Evolutionary conservation across 805 yeast species (phyloP).

Genomic region (Saccharomyces kudriavzevii): DNA sequence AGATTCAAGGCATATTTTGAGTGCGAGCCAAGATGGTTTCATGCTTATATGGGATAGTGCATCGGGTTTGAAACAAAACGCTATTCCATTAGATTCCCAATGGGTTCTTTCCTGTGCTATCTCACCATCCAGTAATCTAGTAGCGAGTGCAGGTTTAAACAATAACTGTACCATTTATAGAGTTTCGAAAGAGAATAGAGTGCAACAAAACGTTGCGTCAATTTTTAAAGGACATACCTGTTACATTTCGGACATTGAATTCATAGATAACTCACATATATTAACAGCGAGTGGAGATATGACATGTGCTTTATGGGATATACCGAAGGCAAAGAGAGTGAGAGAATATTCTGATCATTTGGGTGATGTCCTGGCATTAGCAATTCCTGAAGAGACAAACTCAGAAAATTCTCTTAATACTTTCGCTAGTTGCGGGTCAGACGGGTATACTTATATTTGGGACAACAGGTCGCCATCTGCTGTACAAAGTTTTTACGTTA

Average conservation of each 20-base stretch:
- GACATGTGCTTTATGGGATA: slow-evolving; percentile 76
- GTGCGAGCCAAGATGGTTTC: slow-evolving; percentile 83
- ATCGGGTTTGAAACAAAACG: slow-evolving; percentile 61
- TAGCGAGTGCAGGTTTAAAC: slow-evolving; percentile 79
- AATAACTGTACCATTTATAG: slow-evolving; percentile 69
- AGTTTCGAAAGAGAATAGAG: slow-evolving; percentile 29
- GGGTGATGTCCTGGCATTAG: slow-evolving; percentile 58
- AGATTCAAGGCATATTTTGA: slow-evolving; percentile 50
- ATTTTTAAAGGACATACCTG: slow-evolving; percentile 75
- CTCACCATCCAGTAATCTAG: slow-evolving; percentile 54
- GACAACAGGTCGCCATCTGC: slow-evolving; percentile 47
- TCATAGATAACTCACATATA: slow-evolving; percentile 47
- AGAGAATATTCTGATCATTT: slow-evolving; percentile 57
- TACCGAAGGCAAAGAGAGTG: slow-evolving; percentile 46
- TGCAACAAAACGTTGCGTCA: slow-evolving; percentile 39
- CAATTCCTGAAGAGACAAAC: slow-evolving; percentile 23
- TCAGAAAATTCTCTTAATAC: slow-evolving; percentile 18
- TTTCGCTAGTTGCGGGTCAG: slow-evolving; percentile 61
- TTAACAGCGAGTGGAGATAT: slow-evolving; percentile 77
- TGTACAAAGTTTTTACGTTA: slow-evolving; percentile 44
- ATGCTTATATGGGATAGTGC: slow-evolving; percentile 75
- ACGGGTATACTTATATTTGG: slow-evolving; percentile 61
- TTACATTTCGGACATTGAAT: slow-evolving; percentile 68
- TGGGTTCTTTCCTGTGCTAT: slow-evolving; percentile 75
- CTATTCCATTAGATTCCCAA: slow-evolving; percentile 63